Base-by-base conservation (phyloP, 2,329 filamentous ascomycete genomes). In the Pseudogymnoascus sp. region DNA sequence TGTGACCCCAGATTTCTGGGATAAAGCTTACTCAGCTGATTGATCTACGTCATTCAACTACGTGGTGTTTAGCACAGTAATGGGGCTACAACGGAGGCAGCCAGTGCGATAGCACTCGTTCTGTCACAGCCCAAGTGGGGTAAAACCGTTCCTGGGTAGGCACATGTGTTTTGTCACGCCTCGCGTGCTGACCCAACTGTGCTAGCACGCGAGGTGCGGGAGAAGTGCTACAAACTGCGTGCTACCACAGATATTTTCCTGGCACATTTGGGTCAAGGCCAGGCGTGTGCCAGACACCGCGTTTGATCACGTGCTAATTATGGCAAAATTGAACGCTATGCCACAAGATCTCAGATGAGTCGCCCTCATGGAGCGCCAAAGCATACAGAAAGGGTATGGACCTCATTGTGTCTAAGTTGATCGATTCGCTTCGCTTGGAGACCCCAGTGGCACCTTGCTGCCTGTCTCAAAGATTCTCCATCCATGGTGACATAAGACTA, bases 251-350 rank as follows among this genome's bases (percentile, higher is more conserved):
- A n/a, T n/a, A 21, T 2, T 2, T 5, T 10, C 40, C 19, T 44
- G 24, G 40, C 40, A 24, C 38, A 40, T 19, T 40, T 40, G 16
- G 16, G 74, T 81, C 33, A 83, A 42, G 2, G 16, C 38, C 16
- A 11, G 38, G 11, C 38, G 38, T 13, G 38, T 42, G 38, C 38
- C 7, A 42, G 40, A 4, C 0, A 47, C n/a, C n/a, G n/a, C n/a
- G n/a, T n/a, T n/a, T n/a, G n/a, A n/a, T n/a, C n/a, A n/a, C n/a
- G n/a, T n/a, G n/a, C n/a, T n/a, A n/a, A n/a, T n/a, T n/a, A n/a
- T n/a, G n/a, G n/a, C n/a, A n/a, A n/a, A n/a, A n/a, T n/a, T n/a
- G n/a, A n/a, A n/a, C n/a, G n/a, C n/a, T n/a, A n/a, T n/a, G n/a
- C n/a, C n/a, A n/a, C n/a, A n/a, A n/a, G n/a, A n/a, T n/a, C n/a